Percentiles rank a stretch among this genome's conserved stretches.
Conservation (phyloP, 2,329 filamentous ascomycete genomes). For the Colletotrichum cereale region DNA sequence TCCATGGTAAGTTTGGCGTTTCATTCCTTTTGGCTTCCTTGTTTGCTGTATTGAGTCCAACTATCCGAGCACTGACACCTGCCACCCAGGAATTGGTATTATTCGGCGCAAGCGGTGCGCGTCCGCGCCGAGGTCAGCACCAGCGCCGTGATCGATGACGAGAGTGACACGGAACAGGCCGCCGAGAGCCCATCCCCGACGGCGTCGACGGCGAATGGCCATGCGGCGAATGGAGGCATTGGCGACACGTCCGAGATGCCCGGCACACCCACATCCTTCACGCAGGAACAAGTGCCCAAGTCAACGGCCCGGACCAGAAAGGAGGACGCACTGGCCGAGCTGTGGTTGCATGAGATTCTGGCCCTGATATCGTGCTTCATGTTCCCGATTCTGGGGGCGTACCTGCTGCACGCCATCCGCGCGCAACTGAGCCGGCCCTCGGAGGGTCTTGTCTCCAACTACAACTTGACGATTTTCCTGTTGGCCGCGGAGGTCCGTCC, state of each 20-base stretch:
- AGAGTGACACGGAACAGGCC: constrained; percentile 56
- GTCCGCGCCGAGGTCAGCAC: constrained; percentile 60
- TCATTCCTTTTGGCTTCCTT: constrained; percentile 1
- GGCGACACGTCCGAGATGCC: constrained; percentile 45
- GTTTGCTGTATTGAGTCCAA: constrained; percentile 2
- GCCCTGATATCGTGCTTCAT: constrained; percentile 84
- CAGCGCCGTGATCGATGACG: constrained; percentile 59
- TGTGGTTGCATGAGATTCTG: constrained; percentile 80
- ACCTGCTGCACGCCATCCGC: constrained; percentile 84
- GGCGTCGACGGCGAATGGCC: constrained; percentile 23
- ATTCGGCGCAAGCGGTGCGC: constrained; percentile 74
- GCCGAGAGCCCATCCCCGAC: constrained; percentile 29
- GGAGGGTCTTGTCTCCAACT: constrained; percentile 90
- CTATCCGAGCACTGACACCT: constrained; percentile 30
- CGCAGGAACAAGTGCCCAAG: constrained; percentile 41
- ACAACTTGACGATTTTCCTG: constrained; percentile 92
- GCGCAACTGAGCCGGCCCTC: constrained; percentile 84
- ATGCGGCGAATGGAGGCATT: constrained; percentile 35
- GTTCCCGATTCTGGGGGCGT: constrained; percentile 83
- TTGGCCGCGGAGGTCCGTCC: constrained; percentile 89
- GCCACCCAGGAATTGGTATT: constrained; percentile 76
- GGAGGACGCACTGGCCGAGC: constrained; percentile 67
- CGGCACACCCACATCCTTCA: constrained; percentile 52
- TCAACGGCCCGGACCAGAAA: constrained; percentile 43
- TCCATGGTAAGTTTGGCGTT: constrained; percentile 76